Conservation (phyloP, 345 rosid species). For the Camelina hispida region DNA sequence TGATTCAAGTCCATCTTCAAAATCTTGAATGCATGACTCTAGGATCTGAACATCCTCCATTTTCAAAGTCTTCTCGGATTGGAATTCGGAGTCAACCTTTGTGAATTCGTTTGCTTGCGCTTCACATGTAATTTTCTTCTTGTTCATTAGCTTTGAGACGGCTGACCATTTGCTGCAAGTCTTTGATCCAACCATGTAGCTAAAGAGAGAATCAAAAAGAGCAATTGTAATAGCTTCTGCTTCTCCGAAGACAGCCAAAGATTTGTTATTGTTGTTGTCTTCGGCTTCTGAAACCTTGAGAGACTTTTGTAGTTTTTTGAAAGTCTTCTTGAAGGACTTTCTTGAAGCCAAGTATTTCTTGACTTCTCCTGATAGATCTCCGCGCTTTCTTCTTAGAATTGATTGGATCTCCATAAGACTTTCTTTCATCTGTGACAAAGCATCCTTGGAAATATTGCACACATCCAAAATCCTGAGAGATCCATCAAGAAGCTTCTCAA, state of each 20-base stretch:
- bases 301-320: constrained; percentile 16
- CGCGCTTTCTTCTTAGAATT: constrained; percentile 25
- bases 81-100: constrained; percentile 32
- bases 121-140: constrained; percentile 8
- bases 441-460: constrained; percentile 46
- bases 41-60: constrained; percentile 41
- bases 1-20: constrained; percentile 47
- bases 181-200: constrained; percentile 35
- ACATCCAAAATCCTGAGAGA: constrained; percentile 46
- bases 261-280: not conserved
- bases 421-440: constrained; percentile 45
- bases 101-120: constrained; percentile 25
- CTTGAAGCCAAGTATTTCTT: constrained; percentile 30
- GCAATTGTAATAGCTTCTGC: constrained; percentile 35
- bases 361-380: constrained; percentile 18
- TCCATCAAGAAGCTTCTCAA: constrained; percentile 47
- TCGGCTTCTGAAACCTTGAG: not conserved
- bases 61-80: constrained; percentile 16
- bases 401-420: constrained; percentile 42
- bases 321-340: constrained; percentile 32
- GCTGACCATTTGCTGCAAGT: constrained; percentile 12
- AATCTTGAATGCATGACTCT: constrained; percentile 48
- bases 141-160: constrained; percentile 29
- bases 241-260: constrained; percentile 33
- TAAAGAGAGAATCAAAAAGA: constrained; percentile 39